A percentile compares a stretch with the other conserved stretches of the same genome.
These are phyloP conservation scores for Globisporangium megalacanthum DNA, from an alignment of 352 stramenopile genomes.

Conservation along the genomic window DNA sequence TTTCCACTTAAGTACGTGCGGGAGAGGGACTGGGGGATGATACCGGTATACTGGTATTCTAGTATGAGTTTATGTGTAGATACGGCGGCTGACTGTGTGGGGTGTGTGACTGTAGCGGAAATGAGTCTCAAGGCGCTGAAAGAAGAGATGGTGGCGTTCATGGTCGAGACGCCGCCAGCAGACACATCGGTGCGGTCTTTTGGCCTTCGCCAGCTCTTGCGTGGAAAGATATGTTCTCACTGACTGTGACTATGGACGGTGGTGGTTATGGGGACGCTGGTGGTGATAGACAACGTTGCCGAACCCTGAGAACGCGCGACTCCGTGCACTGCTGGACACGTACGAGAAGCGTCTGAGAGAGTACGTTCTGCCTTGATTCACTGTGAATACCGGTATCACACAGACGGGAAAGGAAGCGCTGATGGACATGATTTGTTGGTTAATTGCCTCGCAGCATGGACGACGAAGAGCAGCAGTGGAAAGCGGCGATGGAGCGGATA, in stretches of 20 bases:
- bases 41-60: no score
- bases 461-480: slow-evolving; percentile 51
- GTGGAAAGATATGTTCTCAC: no score
- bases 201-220: not conserved
- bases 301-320: slow-evolving; percentile 61
- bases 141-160: slow-evolving; percentile 53
- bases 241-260: not conserved
- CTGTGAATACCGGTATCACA: not conserved
- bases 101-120: slow-evolving; percentile 24
- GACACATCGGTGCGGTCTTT: slow-evolving; percentile 30
- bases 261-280: not conserved
- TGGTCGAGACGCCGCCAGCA: slow-evolving; percentile 38
- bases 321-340: slow-evolving; percentile 43
- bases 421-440: not conserved
- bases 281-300: slow-evolving; percentile 27
- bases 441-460: slow-evolving; percentile 21
- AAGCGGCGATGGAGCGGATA: slow-evolving; percentile 31
- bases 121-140: slow-evolving; percentile 63
- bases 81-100: not conserved
- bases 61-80: not conserved
- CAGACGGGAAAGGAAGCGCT: not conserved
- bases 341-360: slow-evolving; percentile 35
- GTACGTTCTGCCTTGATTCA: slow-evolving; percentile 10
- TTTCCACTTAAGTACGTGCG: slow-evolving; percentile 48
- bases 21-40: not conserved